Evolutionary conservation across 305 asterid species (phyloP).

Genomic region (Rubia balearica): DNA sequence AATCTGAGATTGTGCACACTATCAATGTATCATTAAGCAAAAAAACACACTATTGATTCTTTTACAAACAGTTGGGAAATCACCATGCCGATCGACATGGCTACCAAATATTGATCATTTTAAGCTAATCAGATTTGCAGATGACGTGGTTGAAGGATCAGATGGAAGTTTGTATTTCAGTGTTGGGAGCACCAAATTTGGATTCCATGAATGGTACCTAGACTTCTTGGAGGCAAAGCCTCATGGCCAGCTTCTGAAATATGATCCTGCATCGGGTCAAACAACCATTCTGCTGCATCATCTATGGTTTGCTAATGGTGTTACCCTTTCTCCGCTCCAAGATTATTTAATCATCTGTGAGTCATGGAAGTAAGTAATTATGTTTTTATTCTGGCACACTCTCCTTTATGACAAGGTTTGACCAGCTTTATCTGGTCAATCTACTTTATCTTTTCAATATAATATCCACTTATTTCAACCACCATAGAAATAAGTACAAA

Average conservation of each 20-base stretch:
- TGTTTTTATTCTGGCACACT: no score
- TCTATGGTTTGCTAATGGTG: conserved; percentile 69
- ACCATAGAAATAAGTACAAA: no score
- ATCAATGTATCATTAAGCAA: not conserved
- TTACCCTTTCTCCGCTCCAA: conserved; percentile 47
- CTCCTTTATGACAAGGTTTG: no score
- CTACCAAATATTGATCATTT: not conserved
- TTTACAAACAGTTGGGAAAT: not conserved
- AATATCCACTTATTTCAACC: no score
- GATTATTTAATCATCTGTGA: conserved; percentile 60
- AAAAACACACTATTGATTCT: not conserved
- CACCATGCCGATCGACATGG: not conserved
- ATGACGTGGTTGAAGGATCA: conserved; percentile 26
- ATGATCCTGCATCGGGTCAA: conserved; percentile 34
- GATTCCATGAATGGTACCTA: conserved; percentile 36
- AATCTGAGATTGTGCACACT: not conserved
- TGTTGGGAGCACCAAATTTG: conserved; percentile 47
- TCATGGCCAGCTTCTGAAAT: conserved; percentile 51
- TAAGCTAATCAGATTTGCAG: conserved; percentile 26
- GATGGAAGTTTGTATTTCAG: conserved; percentile 67
- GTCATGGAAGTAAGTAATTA: conserved; percentile 55
- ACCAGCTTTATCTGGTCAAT: no score
- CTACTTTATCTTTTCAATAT: no score
- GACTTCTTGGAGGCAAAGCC: conserved; percentile 56
- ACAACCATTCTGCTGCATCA: conserved; percentile 38